These are phyloP conservation scores for Peribolospora baueri DNA, from an alignment of 768 basidiomycete species.

Conservation along the genomic window DNA sequence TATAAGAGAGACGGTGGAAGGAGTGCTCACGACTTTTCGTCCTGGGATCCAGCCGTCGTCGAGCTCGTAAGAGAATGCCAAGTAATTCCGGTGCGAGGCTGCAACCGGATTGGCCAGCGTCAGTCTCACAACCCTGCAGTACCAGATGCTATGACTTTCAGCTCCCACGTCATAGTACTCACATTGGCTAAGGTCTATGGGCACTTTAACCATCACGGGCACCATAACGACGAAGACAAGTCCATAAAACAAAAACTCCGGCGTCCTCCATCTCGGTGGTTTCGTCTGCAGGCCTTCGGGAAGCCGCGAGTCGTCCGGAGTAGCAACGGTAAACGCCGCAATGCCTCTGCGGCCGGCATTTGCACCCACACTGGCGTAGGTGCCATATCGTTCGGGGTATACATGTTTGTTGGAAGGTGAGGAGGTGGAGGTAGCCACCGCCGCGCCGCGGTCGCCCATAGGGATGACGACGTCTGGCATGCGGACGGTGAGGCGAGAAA, in stretches of 20 bases:
- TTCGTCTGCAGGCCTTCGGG: neutral
- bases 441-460: too few relatives aligned
- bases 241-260: conserved; percentile 59
- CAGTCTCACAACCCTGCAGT: neutral
- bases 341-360: too few relatives aligned
- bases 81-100: conserved; percentile 57
- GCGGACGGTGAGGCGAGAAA: too few relatives aligned
- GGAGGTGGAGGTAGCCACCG: too few relatives aligned
- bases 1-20: neutral
- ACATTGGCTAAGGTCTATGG: conserved; percentile 49
- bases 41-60: conserved; percentile 60
- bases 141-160: neutral
- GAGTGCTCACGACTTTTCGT: conserved; percentile 40
- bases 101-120: conserved; percentile 1
- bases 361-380: too few relatives aligned
- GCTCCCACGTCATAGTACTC: conserved; percentile 19
- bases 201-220: conserved; percentile 52
- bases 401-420: too few relatives aligned
- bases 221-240: conserved; percentile 35
- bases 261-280: conserved; percentile 45
- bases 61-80: conserved; percentile 32
- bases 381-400: too few relatives aligned
- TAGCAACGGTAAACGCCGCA: too few relatives aligned
- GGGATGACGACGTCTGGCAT: too few relatives aligned
- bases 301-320: neutral